phyloP scores from a whole-genome alignment of 2,329 filamentous ascomycete species.

The Trichoderma pleuroti region DNA sequence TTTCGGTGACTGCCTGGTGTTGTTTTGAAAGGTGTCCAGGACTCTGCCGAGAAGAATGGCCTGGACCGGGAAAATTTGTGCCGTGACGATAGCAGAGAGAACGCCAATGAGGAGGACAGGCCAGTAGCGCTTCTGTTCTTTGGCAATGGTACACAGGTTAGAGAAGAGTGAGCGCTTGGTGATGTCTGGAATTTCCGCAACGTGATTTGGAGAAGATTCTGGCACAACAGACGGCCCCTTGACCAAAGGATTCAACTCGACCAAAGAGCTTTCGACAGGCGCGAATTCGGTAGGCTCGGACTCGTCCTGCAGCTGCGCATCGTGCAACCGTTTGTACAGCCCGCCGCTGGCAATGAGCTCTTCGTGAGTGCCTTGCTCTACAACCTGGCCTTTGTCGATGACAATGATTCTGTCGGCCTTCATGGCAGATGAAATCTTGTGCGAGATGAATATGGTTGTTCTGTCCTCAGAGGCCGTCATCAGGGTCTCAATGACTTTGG shows the following conservation, averaged over 20 bases:
- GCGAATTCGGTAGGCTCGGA: background rate
- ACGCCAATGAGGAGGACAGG: background rate
- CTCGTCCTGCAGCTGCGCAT: background rate
- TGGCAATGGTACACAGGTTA: background rate
- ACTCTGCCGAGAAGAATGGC: background rate
- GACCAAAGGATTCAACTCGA: background rate
- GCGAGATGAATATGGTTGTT: background rate
- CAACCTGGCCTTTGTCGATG: background rate
- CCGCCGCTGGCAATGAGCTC: background rate
- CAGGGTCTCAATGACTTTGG: background rate
- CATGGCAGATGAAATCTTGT: background rate
- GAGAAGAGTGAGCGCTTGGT: background rate
- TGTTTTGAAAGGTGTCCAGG: background rate
- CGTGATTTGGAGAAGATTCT: background rate
- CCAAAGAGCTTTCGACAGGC: background rate
- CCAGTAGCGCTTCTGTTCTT: background rate
- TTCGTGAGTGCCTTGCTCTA: background rate
- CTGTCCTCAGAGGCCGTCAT: background rate
- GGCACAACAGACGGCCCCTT: background rate
- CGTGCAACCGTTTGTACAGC: background rate
- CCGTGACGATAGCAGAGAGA: background rate
- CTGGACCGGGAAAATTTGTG: background rate
- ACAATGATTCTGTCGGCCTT: background rate
- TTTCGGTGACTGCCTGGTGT: background rate
- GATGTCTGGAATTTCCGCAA: background rate